phyloP scores from a whole-genome alignment of 257 asterid species.

The Solanum appendiculatum region DNA sequence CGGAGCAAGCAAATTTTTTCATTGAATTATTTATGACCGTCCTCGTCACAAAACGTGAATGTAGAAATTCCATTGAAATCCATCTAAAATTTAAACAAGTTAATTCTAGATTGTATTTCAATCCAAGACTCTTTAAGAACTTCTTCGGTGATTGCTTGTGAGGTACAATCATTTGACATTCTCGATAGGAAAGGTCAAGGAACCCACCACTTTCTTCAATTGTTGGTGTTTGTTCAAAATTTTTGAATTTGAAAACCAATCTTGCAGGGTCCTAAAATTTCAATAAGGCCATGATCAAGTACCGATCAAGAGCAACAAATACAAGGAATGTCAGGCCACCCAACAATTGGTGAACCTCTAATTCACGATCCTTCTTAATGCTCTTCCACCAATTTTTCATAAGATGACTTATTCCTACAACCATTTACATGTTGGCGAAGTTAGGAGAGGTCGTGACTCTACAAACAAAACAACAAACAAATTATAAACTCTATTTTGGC shows the following conservation, averaged over 20 bases:
- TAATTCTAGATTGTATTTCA: background rate
- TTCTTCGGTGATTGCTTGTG: background rate
- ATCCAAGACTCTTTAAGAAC: background rate
- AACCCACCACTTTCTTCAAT: background rate
- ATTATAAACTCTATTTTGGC: background rate
- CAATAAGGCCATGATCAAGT: background rate
- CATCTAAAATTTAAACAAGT: background rate
- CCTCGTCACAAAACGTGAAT: background rate
- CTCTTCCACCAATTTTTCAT: too few species aligned
- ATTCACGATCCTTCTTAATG: too few species aligned
- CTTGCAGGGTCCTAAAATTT: background rate
- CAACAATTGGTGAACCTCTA: too few species aligned
- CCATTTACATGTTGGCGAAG: too few species aligned
- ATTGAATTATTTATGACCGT: background rate
- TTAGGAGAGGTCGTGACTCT: background rate
- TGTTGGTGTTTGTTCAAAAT: background rate
- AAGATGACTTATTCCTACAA: too few species aligned
- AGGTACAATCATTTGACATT: background rate
- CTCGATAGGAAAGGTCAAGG: background rate
- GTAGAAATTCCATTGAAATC: background rate
- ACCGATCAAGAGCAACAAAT: background rate
- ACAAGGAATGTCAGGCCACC: too few species aligned
- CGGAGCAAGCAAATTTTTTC: too few species aligned
- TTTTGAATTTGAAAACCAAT: background rate
- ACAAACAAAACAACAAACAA: background rate